phyloP scores from a whole-genome alignment of 768 basidiomycete genomes.

The Tulasnella sp. region DNA sequence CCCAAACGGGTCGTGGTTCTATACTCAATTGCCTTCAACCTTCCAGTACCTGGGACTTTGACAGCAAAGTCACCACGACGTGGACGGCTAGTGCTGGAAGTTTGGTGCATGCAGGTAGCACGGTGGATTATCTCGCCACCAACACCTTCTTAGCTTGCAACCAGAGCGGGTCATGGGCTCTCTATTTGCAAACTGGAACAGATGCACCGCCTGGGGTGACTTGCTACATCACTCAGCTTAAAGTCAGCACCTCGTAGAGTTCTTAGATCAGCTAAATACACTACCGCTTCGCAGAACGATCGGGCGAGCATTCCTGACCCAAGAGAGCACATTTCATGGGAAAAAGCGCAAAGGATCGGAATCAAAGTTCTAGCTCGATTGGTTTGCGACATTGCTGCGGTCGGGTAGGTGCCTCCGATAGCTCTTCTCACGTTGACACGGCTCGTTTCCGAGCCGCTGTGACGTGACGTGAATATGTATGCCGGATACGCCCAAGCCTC shows the following conservation, averaged over 20 bases:
- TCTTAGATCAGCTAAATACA: background rate
- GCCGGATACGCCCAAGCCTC: background rate
- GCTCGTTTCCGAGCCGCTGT: background rate
- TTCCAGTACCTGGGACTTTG: constrained; percentile 6
- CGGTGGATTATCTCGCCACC: background rate
- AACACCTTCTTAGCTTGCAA: constrained; percentile 6
- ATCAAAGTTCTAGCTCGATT: no score
- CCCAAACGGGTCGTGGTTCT: background rate
- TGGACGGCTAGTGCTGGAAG: background rate
- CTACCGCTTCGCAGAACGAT: no score
- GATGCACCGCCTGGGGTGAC: background rate
- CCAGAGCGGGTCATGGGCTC: background rate
- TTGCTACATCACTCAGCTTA: constrained; percentile 5
- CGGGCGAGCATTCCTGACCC: no score
- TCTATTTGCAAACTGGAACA: constrained; percentile 19
- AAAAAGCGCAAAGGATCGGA: no score
- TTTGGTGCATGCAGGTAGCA: background rate
- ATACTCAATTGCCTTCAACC: background rate
- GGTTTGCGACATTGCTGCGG: no score
- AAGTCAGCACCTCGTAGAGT: background rate
- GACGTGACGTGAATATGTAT: background rate
- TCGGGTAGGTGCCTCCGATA: no score
- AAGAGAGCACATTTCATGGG: no score
- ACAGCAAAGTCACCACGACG: background rate
- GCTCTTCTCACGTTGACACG: background rate